Conservation (phyloP, 306 rosid genomes). For the Luffa aegyptiaca region DNA sequence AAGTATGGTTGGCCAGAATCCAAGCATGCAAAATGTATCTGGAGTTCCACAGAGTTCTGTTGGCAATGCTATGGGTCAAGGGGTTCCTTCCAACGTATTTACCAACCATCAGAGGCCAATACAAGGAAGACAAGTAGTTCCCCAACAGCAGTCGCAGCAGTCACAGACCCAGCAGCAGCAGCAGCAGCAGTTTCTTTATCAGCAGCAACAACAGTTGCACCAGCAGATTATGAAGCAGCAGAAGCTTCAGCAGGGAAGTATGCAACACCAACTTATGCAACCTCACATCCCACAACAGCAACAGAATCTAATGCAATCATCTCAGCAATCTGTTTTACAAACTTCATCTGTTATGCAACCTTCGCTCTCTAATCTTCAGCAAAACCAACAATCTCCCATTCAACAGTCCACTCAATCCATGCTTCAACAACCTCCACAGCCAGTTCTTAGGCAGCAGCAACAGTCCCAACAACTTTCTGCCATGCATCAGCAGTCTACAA, state of each 20-base stretch:
- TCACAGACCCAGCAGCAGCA: slow-evolving; percentile 53
- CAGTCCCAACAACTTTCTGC: slow-evolving; percentile 57
- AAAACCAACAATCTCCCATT: slow-evolving; percentile 54
- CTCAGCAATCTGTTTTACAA: slow-evolving; percentile 76
- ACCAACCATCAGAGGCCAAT: slow-evolving; percentile 63
- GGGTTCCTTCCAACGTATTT: slow-evolving; percentile 53
- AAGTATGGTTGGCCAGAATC: slow-evolving; percentile 53
- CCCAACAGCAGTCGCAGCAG: slow-evolving; percentile 52
- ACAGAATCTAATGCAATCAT: slow-evolving; percentile 56
- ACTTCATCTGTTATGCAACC: slow-evolving; percentile 57
- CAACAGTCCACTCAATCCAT: slow-evolving; percentile 63
- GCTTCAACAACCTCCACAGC: slow-evolving; percentile 72
- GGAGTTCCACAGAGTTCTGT: slow-evolving; percentile 44
- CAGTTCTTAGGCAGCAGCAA: slow-evolving; percentile 70
- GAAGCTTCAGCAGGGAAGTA: slow-evolving; percentile 38
- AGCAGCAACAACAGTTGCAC: slow-evolving; percentile 58
- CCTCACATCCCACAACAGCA: slow-evolving; percentile 52
- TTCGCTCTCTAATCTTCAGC: slow-evolving; percentile 58
- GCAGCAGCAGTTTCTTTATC: slow-evolving; percentile 45
- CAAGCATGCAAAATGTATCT: slow-evolving; percentile 50
- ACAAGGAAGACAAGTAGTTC: slow-evolving; percentile 66
- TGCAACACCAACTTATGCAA: slow-evolving; percentile 34
- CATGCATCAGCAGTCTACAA: slow-evolving; percentile 58
- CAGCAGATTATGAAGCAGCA: slow-evolving; percentile 48
- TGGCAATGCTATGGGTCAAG: slow-evolving; percentile 57